Conservation (phyloP, 345 rosid species). For the Rhizophora apiculata region DNA sequence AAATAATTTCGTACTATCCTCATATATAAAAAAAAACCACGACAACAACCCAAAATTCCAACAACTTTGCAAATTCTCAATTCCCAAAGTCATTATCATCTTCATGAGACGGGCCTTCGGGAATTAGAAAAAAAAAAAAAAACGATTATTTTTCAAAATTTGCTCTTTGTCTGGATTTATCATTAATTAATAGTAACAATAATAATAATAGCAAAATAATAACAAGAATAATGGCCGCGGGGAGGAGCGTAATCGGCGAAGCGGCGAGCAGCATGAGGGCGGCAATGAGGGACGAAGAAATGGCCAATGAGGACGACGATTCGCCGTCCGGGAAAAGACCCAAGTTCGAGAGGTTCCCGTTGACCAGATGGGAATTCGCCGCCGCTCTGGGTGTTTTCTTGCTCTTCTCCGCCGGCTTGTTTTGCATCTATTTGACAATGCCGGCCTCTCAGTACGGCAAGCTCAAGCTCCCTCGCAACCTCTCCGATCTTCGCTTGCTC, state of each 20-base stretch:
- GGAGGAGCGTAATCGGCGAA: conserved; percentile 49
- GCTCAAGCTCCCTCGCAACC: conserved; percentile 80
- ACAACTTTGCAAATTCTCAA: too few relatives aligned
- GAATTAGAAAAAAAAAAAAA: too few relatives aligned
- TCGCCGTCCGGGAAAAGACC: conserved; percentile 63
- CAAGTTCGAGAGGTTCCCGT: conserved; percentile 74
- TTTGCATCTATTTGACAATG: conserved; percentile 76
- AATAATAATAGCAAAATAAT: too few relatives aligned
- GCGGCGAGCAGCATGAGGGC: conserved; percentile 13
- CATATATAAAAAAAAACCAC: too few relatives aligned
- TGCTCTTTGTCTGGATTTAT: background rate
- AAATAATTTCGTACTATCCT: too few relatives aligned
- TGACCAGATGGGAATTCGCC: conserved; percentile 75
- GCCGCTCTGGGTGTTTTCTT: conserved; percentile 65
- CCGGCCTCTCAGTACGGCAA: conserved; percentile 78
- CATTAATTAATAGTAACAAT: too few relatives aligned
- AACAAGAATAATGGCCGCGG: conserved; percentile 21
- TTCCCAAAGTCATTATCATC: too few relatives aligned
- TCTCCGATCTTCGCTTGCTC: conserved; percentile 88
- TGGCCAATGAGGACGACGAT: conserved; percentile 54
- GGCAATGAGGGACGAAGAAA: conserved; percentile 56
- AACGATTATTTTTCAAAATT: too few relatives aligned
- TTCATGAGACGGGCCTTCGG: too few relatives aligned
- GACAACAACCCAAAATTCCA: too few relatives aligned
- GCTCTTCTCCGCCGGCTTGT: conserved; percentile 63